phyloP scores from a whole-genome alignment of 2,329 filamentous ascomycete species.

The Fusarium chlamydosporum region DNA sequence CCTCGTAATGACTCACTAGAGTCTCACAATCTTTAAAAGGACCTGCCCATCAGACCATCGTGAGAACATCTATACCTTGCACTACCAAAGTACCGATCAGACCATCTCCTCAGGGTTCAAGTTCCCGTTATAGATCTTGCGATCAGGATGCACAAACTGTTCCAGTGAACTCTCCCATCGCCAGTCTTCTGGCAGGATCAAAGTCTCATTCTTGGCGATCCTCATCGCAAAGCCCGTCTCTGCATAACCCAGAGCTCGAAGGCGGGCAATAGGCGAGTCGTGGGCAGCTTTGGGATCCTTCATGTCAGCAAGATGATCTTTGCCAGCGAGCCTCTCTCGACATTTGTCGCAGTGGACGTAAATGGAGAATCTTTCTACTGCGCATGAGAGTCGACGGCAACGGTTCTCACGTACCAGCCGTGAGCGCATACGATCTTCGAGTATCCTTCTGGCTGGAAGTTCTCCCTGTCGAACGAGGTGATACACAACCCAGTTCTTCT shows the following conservation, averaged over 20 bases:
- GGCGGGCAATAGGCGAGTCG: neutral
- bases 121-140: constrained; percentile 16
- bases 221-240: neutral
- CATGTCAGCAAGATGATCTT: constrained; percentile 5
- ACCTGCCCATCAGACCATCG: neutral
- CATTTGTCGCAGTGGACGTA: constrained; percentile 30
- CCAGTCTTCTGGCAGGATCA: constrained; percentile 1
- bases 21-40: neutral
- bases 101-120: constrained; percentile 22
- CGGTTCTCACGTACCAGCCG: constrained; percentile 23
- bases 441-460: neutral
- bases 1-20: constrained; percentile 2
- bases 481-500: constrained; percentile 21
- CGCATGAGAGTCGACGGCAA: constrained; percentile 21
- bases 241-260: neutral
- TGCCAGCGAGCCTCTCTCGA: constrained; percentile 3
- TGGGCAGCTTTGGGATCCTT: neutral
- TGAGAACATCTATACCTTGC: neutral
- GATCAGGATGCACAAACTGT: constrained; percentile 16
- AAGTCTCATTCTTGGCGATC: neutral
- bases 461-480: constrained; percentile 27
- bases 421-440: constrained; percentile 19
- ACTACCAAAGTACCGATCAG: neutral
- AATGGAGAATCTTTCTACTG: neutral
- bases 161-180: constrained; percentile 12